A percentile compares a stretch with the other conserved stretches of the same genome.
These are phyloP conservation scores for Knoxia roxburghii DNA, from an alignment of 257 asterid species.

Conservation along the genomic window DNA sequence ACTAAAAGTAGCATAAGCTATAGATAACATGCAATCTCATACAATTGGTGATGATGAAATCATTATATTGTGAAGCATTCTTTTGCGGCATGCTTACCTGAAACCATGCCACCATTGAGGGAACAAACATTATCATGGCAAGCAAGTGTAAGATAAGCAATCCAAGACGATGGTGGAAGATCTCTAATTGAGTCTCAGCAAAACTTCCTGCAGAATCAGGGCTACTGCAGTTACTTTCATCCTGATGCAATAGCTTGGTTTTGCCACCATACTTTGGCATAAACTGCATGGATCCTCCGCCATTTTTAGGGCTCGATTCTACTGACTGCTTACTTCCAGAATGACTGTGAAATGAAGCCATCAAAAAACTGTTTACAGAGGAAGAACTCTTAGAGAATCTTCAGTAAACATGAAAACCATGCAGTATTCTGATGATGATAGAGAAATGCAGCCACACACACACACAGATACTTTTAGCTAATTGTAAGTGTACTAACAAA, in stretches of 20 bases:
- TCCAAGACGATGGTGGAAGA: slow-evolving; percentile 87
- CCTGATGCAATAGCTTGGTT: slow-evolving; percentile 29
- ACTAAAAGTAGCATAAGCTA: not conserved
- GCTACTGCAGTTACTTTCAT: slow-evolving; percentile 38
- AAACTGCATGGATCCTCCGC: slow-evolving; percentile 26
- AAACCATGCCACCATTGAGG: slow-evolving; percentile 84
- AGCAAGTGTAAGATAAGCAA: slow-evolving; percentile 74
- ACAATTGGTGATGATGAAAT: slow-evolving; percentile 2
- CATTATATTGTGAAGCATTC: not conserved
- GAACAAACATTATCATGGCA: slow-evolving; percentile 72
- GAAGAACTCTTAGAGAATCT: slow-evolving; percentile 33
- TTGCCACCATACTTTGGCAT: slow-evolving; percentile 35
- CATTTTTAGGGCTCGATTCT: slow-evolving; percentile 35
- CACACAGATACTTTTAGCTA: not conserved
- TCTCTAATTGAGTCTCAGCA: slow-evolving; percentile 70
- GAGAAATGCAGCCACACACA: not conserved
- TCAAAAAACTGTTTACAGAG: slow-evolving; percentile 61
- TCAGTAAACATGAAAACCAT: slow-evolving; percentile 7
- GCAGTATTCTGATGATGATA: slow-evolving; percentile 1
- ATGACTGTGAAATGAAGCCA: slow-evolving; percentile 85
- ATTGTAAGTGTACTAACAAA: not conserved
- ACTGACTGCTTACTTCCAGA: slow-evolving; percentile 43
- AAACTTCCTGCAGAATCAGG: slow-evolving; percentile 66
- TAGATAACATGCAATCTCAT: not conserved
- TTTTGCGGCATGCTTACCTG: slow-evolving; percentile 46